Evolutionary conservation across 441 rosid species (phyloP).

Genomic region (Populus hybrid): DNA sequence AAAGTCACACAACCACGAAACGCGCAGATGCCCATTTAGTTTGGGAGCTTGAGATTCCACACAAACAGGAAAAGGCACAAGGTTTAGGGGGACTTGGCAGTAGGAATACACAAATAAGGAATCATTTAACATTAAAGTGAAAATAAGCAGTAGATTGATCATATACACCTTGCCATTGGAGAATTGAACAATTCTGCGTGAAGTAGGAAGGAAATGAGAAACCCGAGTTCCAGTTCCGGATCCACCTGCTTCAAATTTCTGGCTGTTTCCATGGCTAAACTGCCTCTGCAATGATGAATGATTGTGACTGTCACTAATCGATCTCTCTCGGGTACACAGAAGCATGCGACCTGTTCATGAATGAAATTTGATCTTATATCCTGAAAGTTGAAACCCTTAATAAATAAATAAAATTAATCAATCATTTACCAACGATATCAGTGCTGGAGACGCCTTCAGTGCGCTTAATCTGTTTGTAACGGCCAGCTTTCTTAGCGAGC

Average conservation of each 20-base stretch:
- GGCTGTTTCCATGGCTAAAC: constrained; percentile 64
- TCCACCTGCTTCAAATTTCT: constrained; percentile 59
- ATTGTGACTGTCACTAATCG: constrained; percentile 42
- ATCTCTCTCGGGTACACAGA: constrained; percentile 70
- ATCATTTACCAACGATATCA: constrained; percentile 46
- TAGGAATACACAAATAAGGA: background rate
- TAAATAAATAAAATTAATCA: background rate
- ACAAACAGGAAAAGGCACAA: too few relatives aligned
- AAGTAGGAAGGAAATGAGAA: constrained; percentile 74
- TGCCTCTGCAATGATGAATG: constrained; percentile 71
- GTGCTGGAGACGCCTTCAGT: constrained; percentile 72
- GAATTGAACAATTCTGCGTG: constrained; percentile 78
- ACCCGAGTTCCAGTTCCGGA: constrained; percentile 55
- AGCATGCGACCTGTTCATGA: constrained; percentile 60
- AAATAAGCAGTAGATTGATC: background rate
- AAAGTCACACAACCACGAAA: background rate
- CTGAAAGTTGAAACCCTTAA: background rate
- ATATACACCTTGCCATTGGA: constrained; percentile 60
- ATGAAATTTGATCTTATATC: background rate
- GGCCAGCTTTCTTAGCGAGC: constrained; percentile 63
- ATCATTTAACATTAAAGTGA: background rate
- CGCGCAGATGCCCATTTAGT: too few relatives aligned
- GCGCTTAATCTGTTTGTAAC: constrained; percentile 69
- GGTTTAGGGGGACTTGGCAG: too few relatives aligned
- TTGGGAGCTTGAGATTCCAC: too few relatives aligned